phyloP scores from a whole-genome alignment of 306 rosid species.

The Rosa rugosa region DNA sequence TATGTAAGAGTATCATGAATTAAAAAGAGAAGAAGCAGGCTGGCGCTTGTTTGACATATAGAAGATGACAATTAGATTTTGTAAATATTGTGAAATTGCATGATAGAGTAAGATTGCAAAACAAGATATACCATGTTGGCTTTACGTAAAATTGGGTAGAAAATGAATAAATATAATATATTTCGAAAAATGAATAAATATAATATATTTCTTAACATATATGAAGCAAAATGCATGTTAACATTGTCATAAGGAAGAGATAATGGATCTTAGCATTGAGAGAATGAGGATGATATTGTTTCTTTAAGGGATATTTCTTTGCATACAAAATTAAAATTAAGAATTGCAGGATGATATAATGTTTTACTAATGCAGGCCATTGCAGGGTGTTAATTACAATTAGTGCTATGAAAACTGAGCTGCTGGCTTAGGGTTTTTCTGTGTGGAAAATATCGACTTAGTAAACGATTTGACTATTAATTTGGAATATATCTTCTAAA shows the following conservation, averaged over 20 bases:
- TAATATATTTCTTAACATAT: slow-evolving; percentile 8
- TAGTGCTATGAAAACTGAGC: background rate
- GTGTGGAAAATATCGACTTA: background rate
- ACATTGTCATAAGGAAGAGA: background rate
- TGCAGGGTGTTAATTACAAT: slow-evolving; percentile 2
- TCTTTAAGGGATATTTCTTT: background rate
- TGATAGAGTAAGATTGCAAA: slow-evolving; percentile 28
- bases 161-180: background rate
- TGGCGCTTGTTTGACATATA: slow-evolving; percentile 27
- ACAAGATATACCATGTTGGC: slow-evolving; percentile 30
- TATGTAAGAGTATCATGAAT: slow-evolving; percentile 29
- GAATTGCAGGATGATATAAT: background rate
- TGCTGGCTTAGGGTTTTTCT: background rate
- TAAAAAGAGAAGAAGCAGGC: slow-evolving; percentile 18
- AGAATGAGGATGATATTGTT: background rate
- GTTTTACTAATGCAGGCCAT: background rate
- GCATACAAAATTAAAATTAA: background rate
- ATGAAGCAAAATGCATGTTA: slow-evolving; percentile 8
- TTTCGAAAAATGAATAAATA: background rate
- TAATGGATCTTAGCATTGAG: background rate
- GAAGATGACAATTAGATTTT: slow-evolving; percentile 27
- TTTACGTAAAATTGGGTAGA: slow-evolving; percentile 27
- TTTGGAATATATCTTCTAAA: background rate
- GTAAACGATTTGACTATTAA: background rate
- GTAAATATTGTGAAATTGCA: slow-evolving; percentile 21